Conservation (phyloP, 306 rosid species). For the Notholithocarpus densiflorus region DNA sequence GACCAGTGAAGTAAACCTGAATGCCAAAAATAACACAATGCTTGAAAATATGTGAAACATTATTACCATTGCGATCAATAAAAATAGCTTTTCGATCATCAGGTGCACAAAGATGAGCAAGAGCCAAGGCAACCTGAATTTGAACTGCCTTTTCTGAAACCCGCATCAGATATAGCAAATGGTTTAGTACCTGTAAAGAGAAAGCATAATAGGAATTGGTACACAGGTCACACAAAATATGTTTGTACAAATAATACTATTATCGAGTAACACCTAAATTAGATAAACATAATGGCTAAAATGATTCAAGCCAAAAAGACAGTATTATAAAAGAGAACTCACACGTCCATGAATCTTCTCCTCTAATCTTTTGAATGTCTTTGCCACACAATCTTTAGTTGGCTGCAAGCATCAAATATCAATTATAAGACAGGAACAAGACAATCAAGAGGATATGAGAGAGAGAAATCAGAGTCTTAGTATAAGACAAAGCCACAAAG, state of each 20-base stretch:
- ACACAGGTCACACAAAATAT: neutral
- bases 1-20: neutral
- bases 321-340: constrained; percentile 35
- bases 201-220: constrained; percentile 1
- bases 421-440: neutral
- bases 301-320: neutral
- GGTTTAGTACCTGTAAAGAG: constrained; percentile 69
- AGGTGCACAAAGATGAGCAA: constrained; percentile 92
- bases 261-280: neutral
- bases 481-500: neutral
- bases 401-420: constrained; percentile 51
- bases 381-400: constrained; percentile 96
- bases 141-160: constrained; percentile 74
- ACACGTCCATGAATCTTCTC: constrained; percentile 94
- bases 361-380: constrained; percentile 97
- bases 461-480: neutral
- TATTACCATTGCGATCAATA: constrained; percentile 67
- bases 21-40: neutral
- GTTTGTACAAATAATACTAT: neutral
- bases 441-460: neutral
- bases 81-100: constrained; percentile 77
- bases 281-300: neutral
- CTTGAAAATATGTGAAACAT: neutral
- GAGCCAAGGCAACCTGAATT: constrained; percentile 86
- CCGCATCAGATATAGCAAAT: constrained; percentile 86